These are phyloP conservation scores for Polyporus arcularius DNA, from an alignment of 768 basidiomycete genomes.

Conservation along the genomic window DNA sequence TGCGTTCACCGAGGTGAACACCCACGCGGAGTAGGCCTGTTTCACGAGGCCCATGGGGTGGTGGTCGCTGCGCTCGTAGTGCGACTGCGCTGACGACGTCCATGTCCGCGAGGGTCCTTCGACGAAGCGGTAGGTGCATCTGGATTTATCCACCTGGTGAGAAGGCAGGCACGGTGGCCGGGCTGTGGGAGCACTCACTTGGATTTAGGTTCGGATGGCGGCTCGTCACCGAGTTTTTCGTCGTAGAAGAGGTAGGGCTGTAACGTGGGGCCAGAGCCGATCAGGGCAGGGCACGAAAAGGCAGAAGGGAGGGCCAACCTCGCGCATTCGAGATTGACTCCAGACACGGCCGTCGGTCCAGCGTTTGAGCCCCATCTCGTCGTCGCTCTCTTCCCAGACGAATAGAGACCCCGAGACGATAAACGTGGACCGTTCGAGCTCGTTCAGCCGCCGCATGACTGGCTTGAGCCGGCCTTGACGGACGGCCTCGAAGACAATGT, in stretches of 20 bases:
- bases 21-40: slow-evolving; percentile 73
- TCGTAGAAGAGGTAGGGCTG: slow-evolving; percentile 75
- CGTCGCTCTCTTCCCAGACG: slow-evolving; percentile 71
- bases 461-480: slow-evolving; percentile 52
- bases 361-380: slow-evolving; percentile 63
- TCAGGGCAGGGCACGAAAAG: slow-evolving; percentile 1
- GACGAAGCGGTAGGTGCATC: slow-evolving; percentile 51
- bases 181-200: slow-evolving; percentile 34
- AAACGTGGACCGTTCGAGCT: slow-evolving; percentile 54
- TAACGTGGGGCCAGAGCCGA: slow-evolving; percentile 9
- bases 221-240: slow-evolving; percentile 53
- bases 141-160: slow-evolving; percentile 22
- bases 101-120: slow-evolving; percentile 53
- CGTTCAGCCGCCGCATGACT: slow-evolving; percentile 59
- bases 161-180: slow-evolving; percentile 11
- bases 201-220: slow-evolving; percentile 38
- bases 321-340: slow-evolving; percentile 69
- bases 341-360: slow-evolving; percentile 75
- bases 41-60: slow-evolving; percentile 63
- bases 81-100: slow-evolving; percentile 54
- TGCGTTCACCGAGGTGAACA: slow-evolving; percentile 44
- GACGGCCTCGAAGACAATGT: slow-evolving; percentile 66
- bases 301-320: slow-evolving; percentile 34
- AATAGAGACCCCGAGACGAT: slow-evolving; percentile 65
- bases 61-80: slow-evolving; percentile 55